Evolutionary conservation across 1,284 basidiomycete species (phyloP), one percentile per base, ranked within the genome.

Genomic region (Volvariella surrecta): DNA sequence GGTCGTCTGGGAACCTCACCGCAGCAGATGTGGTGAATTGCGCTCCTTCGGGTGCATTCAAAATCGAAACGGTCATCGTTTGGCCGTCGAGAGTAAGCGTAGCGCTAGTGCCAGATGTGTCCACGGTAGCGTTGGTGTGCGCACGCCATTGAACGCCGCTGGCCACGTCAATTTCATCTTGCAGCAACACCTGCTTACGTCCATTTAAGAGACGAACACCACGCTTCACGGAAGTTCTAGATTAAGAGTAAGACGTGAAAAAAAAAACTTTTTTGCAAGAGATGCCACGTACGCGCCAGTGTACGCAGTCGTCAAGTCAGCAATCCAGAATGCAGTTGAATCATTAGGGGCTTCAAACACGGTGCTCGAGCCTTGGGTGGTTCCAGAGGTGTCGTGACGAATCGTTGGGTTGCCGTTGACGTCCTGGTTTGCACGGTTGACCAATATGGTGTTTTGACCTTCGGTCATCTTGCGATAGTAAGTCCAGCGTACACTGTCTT

Each of bases 391-490:
- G 20, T 66, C 80, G 54, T 76, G 65, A 1, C 60, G 66, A 13
- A 70, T 58, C 28, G 68, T 73, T 0, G 94, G 91, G 10, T 74
- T 71, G 21, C 84, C 86, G 28, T 59, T 60, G 39, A 96, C 82
- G 48, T 82, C 72, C 67, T 99, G 94, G 68, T 99, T 98, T 38
- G 65, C 58, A 50, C 73, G 64, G 61, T 79, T 77, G 53, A 97
- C 74, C 43, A 94, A 55, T 50, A 99, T 74, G 2, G 91, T 93
- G 73, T 99, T 99, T 70, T 99, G 96, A 10, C 95, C 95, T 63
- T 94, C 89, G 1, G 94, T 97, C 61, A 82, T 79, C 74, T 95
- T 98, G 60, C 94, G 82, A 75, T 96, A 99, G 67, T 94, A 96
- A 49, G 74, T 54, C 93, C 93, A 97, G 49, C 93, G 76, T 15